These are phyloP conservation scores for Ascoidea asiatica DNA, from an alignment of 805 yeast genomes.

Conservation along the genomic window DNA sequence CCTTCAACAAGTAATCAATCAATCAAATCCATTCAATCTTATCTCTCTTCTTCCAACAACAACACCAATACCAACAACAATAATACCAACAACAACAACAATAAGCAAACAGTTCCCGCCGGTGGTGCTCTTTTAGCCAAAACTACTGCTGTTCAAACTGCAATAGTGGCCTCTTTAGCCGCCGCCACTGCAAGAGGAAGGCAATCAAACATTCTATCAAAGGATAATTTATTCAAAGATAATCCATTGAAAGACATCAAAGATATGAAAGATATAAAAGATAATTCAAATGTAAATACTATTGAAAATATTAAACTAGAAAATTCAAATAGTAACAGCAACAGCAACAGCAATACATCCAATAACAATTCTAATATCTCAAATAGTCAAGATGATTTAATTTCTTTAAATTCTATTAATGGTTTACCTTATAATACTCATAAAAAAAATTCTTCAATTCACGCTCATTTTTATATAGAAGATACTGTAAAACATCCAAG, in stretches of 20 bases:
- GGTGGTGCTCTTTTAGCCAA: conserved; percentile 31
- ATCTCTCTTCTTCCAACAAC: no score
- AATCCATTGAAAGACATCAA: conserved; percentile 1
- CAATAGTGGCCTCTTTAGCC: conserved; percentile 25
- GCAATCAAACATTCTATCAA: no score
- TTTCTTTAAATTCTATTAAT: no score
- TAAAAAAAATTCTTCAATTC: conserved; percentile 49
- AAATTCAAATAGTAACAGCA: conserved; percentile 8
- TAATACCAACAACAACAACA: not conserved
- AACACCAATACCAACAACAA: no score
- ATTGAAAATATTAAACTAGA: conserved; percentile 9
- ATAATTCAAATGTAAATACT: no score
- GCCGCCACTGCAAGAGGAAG: conserved; percentile 24
- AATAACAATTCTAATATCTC: no score
- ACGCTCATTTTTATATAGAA: conserved; percentile 66
- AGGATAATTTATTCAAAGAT: no score
- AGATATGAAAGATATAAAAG: no score
- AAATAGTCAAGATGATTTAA: no score
- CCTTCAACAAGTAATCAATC: no score
- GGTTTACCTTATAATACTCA: no score
- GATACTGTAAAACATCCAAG: conserved; percentile 46
- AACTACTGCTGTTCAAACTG: conserved; percentile 22
- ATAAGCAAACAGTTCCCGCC: conserved; percentile 22
- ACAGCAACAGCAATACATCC: conserved; percentile 5
- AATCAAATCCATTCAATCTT: no score